Conservation (phyloP, 2,329 filamentous ascomycete species). For the Acrocalymma vagum region DNA sequence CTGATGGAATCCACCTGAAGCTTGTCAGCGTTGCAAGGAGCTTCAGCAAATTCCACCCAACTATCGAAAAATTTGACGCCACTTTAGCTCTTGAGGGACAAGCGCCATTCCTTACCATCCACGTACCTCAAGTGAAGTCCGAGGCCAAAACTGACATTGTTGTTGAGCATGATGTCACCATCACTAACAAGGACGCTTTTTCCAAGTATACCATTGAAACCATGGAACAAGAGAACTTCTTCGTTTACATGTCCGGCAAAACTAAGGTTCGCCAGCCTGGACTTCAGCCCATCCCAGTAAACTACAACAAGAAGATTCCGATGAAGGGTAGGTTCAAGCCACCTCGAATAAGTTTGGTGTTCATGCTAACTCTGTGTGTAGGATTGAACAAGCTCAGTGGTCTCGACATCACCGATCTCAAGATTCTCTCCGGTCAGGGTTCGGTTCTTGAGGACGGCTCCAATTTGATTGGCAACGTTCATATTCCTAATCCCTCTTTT, state of each 20-base stretch:
- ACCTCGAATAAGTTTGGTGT: not conserved
- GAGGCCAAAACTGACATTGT: conserved; percentile 52
- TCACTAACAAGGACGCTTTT: conserved; percentile 57
- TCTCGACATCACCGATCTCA: conserved; percentile 61
- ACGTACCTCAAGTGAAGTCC: conserved; percentile 55
- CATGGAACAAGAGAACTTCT: conserved; percentile 58
- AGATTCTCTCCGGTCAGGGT: conserved; percentile 53
- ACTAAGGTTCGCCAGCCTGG: conserved; percentile 60
- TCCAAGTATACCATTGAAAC: conserved; percentile 58
- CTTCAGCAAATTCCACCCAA: conserved; percentile 61
- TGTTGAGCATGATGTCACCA: conserved; percentile 54
- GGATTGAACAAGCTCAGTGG: conserved; percentile 66
- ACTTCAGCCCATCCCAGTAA: conserved; percentile 59
- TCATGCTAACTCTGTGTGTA: conserved; percentile 32
- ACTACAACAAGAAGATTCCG: conserved; percentile 65
- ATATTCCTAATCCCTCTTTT: conserved; percentile 70
- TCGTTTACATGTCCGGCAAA: conserved; percentile 60
- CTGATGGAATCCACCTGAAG: conserved; percentile 58
- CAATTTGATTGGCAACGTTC: conserved; percentile 69
- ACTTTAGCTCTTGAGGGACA: conserved; percentile 56
- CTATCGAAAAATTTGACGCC: conserved; percentile 62
- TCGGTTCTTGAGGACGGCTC: conserved; percentile 52
- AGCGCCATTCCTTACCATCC: conserved; percentile 54
- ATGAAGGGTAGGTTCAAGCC: conserved; percentile 60
- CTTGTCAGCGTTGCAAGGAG: conserved; percentile 59